Evolutionary conservation across 2,329 filamentous ascomycete species (phyloP), one percentile per base, ranked within the genome.

Genomic region (Penicillium nordicum): DNA sequence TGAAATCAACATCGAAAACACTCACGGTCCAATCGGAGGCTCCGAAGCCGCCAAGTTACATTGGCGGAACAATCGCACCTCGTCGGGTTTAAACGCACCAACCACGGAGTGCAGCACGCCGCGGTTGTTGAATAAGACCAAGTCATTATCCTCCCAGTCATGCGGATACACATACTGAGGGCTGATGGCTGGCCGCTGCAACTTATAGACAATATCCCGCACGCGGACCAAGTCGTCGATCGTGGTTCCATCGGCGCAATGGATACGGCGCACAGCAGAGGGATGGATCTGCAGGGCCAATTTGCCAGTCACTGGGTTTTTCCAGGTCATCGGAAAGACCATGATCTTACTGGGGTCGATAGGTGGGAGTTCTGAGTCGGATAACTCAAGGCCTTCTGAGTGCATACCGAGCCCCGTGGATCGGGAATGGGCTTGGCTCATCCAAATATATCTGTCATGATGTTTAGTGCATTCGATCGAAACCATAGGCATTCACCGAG

Each of bases 51-150:
- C 88, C 71, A 92, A 79, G 70, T 92, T 92, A 74, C 89, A 92
- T 77, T 92, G 89, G 60, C 88, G 77, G 69, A 92, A 92, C 57
- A 92, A 70, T 43, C 89, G 76, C 32, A 91, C 84, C 76, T 92
- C 88, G n/a, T 88, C 82, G 47, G 86, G 82, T 8, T 81, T 80
- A 72, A 92, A 92, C 1, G 86, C 86, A 1, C 88, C 89, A 0
- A 90, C 88, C 1, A 92, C 89, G 3, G 83, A 87, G 71, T 93
- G 89, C 54, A 92, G 69, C 16, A 90, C 79, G 1, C 88, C 89
- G 10, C 88, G 83, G 68, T 92, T 92, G 71, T 92, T 87, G 73
- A 92, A 92, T 27, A 92, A 76, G 0, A 90, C 89, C 55, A 90
- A 74, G 67, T 92, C 89, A 5, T 88, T 88, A 68, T 89, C 84